These are phyloP conservation scores for Naganishia friedmannii DNA, from an alignment of 768 basidiomycete species.

Conservation along the genomic window DNA sequence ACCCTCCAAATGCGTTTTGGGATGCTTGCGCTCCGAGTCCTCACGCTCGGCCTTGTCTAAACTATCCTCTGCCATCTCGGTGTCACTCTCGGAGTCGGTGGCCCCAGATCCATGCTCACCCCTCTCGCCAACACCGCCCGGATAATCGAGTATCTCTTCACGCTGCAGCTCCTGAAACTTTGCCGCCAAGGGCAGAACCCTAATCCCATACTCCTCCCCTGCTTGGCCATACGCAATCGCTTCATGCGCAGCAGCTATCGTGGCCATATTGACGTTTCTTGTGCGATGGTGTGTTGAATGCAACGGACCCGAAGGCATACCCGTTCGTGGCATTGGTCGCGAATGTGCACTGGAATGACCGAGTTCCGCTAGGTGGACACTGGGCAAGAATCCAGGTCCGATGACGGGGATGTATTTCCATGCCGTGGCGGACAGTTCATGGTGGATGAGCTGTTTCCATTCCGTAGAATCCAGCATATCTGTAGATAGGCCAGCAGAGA, in stretches of 20 bases:
- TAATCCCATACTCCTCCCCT: slow-evolving; percentile 17
- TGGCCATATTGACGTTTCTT: slow-evolving; percentile 8
- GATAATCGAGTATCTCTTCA: background rate
- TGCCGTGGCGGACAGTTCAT: slow-evolving; percentile 8
- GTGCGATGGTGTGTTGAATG: background rate
- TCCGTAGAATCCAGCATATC: slow-evolving; percentile 8
- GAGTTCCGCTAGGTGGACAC: background rate
- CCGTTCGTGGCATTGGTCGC: background rate
- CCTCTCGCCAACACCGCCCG: background rate
- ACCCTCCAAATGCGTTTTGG: slow-evolving; percentile 4
- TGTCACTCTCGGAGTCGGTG: slow-evolving; percentile 14
- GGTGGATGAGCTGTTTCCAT: slow-evolving; percentile 18
- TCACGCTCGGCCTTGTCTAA: background rate
- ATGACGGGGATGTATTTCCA: slow-evolving; percentile 23
- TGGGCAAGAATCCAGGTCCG: slow-evolving; percentile 9
- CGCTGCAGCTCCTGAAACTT: background rate
- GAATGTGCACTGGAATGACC: background rate
- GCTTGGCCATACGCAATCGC: slow-evolving; percentile 12
- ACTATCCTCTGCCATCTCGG: slow-evolving; percentile 1
- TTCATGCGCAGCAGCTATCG: slow-evolving; percentile 4
- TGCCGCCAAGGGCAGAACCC: background rate
- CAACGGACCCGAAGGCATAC: slow-evolving; percentile 2
- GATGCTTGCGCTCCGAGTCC: background rate
- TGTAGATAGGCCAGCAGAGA: background rate
- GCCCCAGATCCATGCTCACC: background rate